A percentile compares a stretch with the other conserved stretches of the same genome.
phyloP scores from a whole-genome alignment of 805 yeast genomes.

The Saccharomyces cerevisiae region DNA sequence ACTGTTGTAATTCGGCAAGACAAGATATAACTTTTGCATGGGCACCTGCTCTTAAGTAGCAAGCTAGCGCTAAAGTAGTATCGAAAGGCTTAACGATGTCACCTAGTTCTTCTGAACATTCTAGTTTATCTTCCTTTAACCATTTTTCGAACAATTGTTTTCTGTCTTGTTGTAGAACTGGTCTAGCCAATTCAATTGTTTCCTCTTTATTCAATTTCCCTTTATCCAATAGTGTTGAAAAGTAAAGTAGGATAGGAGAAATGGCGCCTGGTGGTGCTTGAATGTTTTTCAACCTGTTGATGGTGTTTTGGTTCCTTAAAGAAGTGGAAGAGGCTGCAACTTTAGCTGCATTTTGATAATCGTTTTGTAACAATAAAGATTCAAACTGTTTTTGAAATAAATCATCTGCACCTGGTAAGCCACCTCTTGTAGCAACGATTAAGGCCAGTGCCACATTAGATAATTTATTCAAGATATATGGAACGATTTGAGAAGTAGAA shows the following conservation, averaged over 20 bases:
- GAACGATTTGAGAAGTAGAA: constrained; percentile 74
- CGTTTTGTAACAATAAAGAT: constrained; percentile 71
- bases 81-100: constrained; percentile 89
- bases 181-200: constrained; percentile 89
- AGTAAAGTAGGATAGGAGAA: constrained; percentile 88
- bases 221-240: constrained; percentile 82
- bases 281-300: constrained; percentile 80
- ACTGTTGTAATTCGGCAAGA: constrained; percentile 92
- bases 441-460: constrained; percentile 83
- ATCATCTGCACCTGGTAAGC: constrained; percentile 94
- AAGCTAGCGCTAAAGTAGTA: constrained; percentile 77
- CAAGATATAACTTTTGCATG: constrained; percentile 86
- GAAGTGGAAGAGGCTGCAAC: constrained; percentile 93
- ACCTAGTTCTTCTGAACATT: constrained; percentile 94
- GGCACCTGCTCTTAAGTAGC: constrained; percentile 73
- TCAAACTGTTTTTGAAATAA: constrained; percentile 89
- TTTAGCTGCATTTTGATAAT: constrained; percentile 87
- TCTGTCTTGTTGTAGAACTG: constrained; percentile 91
- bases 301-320: constrained; percentile 89
- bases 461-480: constrained; percentile 79
- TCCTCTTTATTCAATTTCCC: constrained; percentile 90
- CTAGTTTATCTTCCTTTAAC: constrained; percentile 89
- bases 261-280: constrained; percentile 92
- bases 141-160: constrained; percentile 91
- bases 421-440: constrained; percentile 87